Evolutionary conservation across 495 filamentous ascomycete genomes (phyloP).

Genomic region (Aspergillus saccharolyticus): DNA sequence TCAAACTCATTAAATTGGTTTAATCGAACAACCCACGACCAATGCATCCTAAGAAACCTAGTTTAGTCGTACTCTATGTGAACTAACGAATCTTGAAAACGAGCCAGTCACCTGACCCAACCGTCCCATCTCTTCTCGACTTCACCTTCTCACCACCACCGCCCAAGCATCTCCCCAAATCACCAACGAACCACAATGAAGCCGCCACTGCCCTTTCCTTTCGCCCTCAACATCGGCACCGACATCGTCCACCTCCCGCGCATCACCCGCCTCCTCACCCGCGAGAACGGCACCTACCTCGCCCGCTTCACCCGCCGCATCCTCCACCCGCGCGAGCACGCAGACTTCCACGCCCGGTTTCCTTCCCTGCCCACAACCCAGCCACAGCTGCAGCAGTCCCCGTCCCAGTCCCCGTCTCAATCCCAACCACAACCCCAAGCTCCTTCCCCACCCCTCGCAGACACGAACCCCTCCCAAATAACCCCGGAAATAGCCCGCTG

Average conservation of each 20-base stretch:
- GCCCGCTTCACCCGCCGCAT: slow-evolving; percentile 50
- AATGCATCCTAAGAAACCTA: no score
- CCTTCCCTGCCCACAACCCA: no score
- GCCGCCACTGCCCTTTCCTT: slow-evolving; percentile 32
- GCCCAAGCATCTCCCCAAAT: background rate
- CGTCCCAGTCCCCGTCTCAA: background rate
- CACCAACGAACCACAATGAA: slow-evolving; percentile 18
- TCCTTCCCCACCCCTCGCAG: background rate
- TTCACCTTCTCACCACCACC: background rate
- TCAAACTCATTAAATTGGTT: no score
- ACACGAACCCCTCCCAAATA: background rate
- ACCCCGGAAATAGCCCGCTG: slow-evolving; percentile 41
- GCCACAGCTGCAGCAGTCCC: no score
- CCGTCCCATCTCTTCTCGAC: background rate
- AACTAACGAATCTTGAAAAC: no score
- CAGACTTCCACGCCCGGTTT: slow-evolving; percentile 38
- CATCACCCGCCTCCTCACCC: slow-evolving; percentile 41
- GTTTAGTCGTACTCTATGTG: no score
- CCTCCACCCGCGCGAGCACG: slow-evolving; percentile 41
- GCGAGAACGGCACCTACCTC: slow-evolving; percentile 31
- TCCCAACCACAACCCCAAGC: slow-evolving; percentile 11
- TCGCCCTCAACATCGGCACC: slow-evolving; percentile 44
- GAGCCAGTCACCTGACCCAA: slow-evolving; percentile 1
- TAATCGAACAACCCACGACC: no score
- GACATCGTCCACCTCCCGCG: slow-evolving; percentile 53